Base-by-base conservation (phyloP, 768 basidiomycete genomes). In the Dioszegia crocea region DNA sequence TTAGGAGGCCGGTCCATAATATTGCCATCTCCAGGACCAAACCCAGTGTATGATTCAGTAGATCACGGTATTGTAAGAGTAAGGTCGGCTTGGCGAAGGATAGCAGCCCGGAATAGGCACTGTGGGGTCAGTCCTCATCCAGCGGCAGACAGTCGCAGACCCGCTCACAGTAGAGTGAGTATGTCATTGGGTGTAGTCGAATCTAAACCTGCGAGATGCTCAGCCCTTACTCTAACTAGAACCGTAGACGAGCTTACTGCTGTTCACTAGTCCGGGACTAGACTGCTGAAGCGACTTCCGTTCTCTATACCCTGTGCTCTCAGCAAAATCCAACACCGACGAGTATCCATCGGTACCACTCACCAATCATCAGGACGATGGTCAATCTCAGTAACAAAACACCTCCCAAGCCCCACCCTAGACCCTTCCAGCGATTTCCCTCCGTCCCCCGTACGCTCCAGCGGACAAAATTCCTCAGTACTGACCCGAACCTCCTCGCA, bases 31-130 rank as follows among this genome's bases (percentile, higher is more conserved):
- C 94, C 11, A 84, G 78, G 0, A 77, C 74, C 3, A 93, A 64
- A 16, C 93, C 91, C 0, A 85, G 87, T 14, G 80, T 73, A 8
- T 92, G 85, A 90, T 96, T 89, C 77, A 84, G 94, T 14, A 85
- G 73, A 70, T 86, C 86, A 74, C 83, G 86, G 24, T 76, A 82
- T 0, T 80, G 73, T 0, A 82, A 86, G 82, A 51, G 30, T 4
- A 29, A 30, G 14, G 26, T 19, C 21, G 8, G 40, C 40, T 19
- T 5, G 9, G 40, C 40, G 9, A 21, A 43, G 40, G 33, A 33
- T 33, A 33, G 33, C 14, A 33, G 33, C 8, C 6, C 33, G 8
- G 33, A 33, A 14, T 6, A 6, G 6, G n/a, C n/a, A n/a, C n/a
- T n/a, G n/a, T n/a, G n/a, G n/a, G n/a, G n/a, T n/a, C n/a, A n/a